Evolutionary conservation across 306 rosid species (phyloP), one percentile per base, ranked within the genome.

Genomic region (Medicago arabica): DNA sequence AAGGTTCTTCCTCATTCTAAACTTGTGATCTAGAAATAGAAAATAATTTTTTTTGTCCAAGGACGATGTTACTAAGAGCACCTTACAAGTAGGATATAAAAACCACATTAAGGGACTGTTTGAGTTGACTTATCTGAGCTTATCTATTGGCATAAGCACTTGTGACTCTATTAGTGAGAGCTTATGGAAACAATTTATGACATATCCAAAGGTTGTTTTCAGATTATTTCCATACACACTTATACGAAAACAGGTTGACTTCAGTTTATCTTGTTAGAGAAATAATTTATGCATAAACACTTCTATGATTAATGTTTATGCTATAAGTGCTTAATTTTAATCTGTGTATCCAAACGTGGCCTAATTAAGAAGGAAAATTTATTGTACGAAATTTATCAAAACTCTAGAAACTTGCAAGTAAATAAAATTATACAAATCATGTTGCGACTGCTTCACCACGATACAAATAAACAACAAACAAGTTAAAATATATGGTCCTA

Each of bases 81-180:
- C 63, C 39, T 21, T 44, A 60, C 12, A 54, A 64, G 21, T 62
- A 71, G 23, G 38, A 71, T 49, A 46, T 16, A 23, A 23, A 71
- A 50, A 21, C 36, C 50, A 44, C n/a, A 12, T n/a, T 44, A 44
- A 11, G n/a, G 50, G 50, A 3, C 15, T 44, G 50, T 11, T 44
- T 44, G 15, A 6, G 3, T 44, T 44, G 50, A 44, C 50, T 12
- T 44, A 44, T 15, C 15, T 49, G 18, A n/a, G 1, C 54, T 49
- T 5, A 49, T 5, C 18, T 49, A 49, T 7, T 5, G 54, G 54
- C 54, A 49, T 49, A 5, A 49, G 17, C 54, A 49, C 54, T 49
- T 49, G 18, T 14, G n/a, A n/a, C n/a, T n/a, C n/a, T n/a, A n/a
- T n/a, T n/a, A n/a, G n/a, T n/a, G 16, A 49, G 54, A 49, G 54